phyloP scores from a whole-genome alignment of 208 protist genomes.

The Trypanosoma caninum region DNA sequence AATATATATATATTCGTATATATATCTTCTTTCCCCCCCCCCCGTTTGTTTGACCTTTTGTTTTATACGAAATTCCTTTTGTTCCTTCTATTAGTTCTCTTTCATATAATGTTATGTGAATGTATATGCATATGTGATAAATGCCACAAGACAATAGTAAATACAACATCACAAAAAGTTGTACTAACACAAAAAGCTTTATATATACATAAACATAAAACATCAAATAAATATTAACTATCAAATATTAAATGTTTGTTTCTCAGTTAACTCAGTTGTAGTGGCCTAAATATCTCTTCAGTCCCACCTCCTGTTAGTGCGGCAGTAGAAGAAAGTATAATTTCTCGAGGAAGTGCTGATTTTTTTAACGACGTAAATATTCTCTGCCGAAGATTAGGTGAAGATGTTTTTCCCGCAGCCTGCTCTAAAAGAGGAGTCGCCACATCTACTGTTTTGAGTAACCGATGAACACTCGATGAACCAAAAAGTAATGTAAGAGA shows the following conservation, averaged over 20 bases:
- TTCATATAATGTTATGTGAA: too few species aligned
- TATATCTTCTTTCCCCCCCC: too few species aligned
- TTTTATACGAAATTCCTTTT: too few species aligned
- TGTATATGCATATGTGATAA: too few species aligned
- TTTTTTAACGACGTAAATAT: constrained; percentile 46
- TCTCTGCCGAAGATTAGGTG: constrained; percentile 40
- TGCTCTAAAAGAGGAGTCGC: constrained; percentile 63
- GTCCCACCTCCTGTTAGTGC: constrained; percentile 7
- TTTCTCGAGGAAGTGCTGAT: constrained; percentile 56
- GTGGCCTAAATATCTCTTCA: constrained; percentile 3
- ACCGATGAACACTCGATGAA: constrained; percentile 57
- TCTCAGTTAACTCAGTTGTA: constrained; percentile 12
- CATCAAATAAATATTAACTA: background rate
- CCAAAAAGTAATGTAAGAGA: constrained; percentile 64
- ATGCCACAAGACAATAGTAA: too few species aligned
- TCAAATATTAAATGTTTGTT: background rate
- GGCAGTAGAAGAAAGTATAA: constrained; percentile 23
- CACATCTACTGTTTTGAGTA: constrained; percentile 43
- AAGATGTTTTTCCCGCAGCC: constrained; percentile 41
- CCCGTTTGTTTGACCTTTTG: too few species aligned
- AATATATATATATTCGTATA: too few species aligned
- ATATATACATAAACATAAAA: constrained; percentile 4
- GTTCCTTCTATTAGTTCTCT: too few species aligned
- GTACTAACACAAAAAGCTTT: background rate
- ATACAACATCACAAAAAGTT: background rate